These are phyloP conservation scores for Tuber borchii DNA, from an alignment of 495 filamentous ascomycete genomes.

Conservation along the genomic window DNA sequence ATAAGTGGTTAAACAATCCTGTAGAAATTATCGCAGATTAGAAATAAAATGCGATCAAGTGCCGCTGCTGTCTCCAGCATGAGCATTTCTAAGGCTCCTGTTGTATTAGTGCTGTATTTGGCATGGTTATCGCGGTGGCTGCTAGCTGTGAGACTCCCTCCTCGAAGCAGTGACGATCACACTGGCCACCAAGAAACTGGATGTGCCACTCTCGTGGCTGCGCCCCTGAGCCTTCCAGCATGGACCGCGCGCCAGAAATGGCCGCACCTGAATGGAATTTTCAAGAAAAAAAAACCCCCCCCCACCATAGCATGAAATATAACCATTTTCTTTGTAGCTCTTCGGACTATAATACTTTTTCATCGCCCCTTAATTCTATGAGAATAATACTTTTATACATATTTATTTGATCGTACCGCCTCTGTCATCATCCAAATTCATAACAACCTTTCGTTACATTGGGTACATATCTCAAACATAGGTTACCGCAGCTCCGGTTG, in stretches of 20 bases:
- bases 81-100: not conserved
- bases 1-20: not conserved
- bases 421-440: not conserved
- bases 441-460: not conserved
- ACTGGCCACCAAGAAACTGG: not conserved
- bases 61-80: not conserved
- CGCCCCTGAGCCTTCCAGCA: not conserved
- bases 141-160: not conserved
- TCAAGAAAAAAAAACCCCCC: not conserved
- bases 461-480: constrained; percentile 4
- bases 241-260: not conserved
- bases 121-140: too few species aligned
- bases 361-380: not conserved
- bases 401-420: not conserved
- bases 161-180: too few species aligned
- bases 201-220: not conserved
- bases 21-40: not conserved
- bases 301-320: not conserved
- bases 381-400: not conserved
- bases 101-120: not conserved
- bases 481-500: not conserved
- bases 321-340: not conserved
- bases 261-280: not conserved
- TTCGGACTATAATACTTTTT: not conserved
- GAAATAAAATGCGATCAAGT: not conserved